Base-by-base conservation (phyloP, 2,329 filamentous ascomycete species). In the Stemphylium lycopersici region DNA sequence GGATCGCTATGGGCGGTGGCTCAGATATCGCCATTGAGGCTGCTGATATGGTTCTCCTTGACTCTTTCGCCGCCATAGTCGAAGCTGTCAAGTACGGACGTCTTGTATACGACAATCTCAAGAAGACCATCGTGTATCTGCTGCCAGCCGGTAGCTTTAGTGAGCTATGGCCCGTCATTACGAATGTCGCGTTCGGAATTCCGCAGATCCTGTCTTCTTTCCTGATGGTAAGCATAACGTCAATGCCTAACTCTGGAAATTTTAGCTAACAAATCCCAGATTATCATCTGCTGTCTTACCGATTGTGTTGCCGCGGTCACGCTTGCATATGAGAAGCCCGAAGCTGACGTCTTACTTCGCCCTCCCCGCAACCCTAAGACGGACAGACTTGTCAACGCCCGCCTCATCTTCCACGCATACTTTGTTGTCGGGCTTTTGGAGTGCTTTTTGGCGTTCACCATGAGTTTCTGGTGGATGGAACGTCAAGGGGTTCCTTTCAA, bases 31-130 rank as follows among this genome's bases (percentile, higher is more conserved):
- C 84, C 11, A 85, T 86, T 48, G 84, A 87, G 71, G 84, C 84
- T 10, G 79, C 83, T 0, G 84, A 87, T 59, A 85, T 87, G 81
- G 83, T 87, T 0, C 68, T 88, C 61, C 73, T 87, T 5, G 89
- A 91, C 47, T 86, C 84, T 0, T 92, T 93, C 67, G 82, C 84
- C 0, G 88, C 87, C 1, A 84, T 93, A 29, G 85, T 91, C 4
- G 84, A 89, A 66, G 90, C 89, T 0, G 84, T 92, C 2, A 80
- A 86, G 59, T 90, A 88, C 55, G 89, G 89, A 0, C 83, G 89
- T 12, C 84, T 90, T 5, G 87, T 91, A n/a, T 92, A 90, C 73
- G 87, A 91, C 71, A 92, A 92, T 64, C 76, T 92, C 45, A 89
- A 90, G 71, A 92, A 93, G 80, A 88, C 84, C 0, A 85, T 90